Evolutionary conservation across 306 rosid genomes (phyloP).

Genomic region (Malus sylvestris): DNA sequence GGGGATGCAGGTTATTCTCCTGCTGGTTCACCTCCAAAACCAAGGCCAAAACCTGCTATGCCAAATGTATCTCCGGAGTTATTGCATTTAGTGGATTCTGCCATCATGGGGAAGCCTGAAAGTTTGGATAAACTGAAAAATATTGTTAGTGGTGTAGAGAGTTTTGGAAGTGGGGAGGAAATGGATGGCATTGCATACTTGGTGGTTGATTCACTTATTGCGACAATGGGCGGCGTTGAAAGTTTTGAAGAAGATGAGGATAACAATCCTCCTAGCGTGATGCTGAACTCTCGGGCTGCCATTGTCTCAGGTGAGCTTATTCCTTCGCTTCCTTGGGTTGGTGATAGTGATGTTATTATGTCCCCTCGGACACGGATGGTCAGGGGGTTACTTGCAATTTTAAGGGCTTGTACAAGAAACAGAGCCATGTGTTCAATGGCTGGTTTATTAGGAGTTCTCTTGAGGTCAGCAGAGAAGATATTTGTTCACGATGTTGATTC

Average conservation of each 20-base stretch:
- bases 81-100: conserved; percentile 92
- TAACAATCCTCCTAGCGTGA: conserved; percentile 93
- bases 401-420: conserved; percentile 93
- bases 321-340: conserved; percentile 88
- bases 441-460: conserved; percentile 77
- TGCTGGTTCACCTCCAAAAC: conserved; percentile 50
- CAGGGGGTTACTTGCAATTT: conserved; percentile 91
- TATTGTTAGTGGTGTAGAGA: conserved; percentile 73
- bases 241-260: conserved; percentile 90
- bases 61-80: conserved; percentile 81
- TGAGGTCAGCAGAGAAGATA: conserved; percentile 75
- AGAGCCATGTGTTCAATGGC: conserved; percentile 98
- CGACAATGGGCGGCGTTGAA: conserved; percentile 99
- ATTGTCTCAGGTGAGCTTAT: conserved; percentile 86
- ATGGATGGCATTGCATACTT: conserved; percentile 59
- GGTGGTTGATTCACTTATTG: conserved; percentile 93
- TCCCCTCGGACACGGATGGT: conserved; percentile 95
- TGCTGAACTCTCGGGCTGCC: conserved; percentile 96
- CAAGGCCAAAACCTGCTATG: conserved; percentile 47
- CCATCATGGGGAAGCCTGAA: conserved; percentile 98
- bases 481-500: conserved; percentile 59
- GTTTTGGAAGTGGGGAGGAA: conserved; percentile 64
- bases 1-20: conserved; percentile 47
- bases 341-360: conserved; percentile 64
- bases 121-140: conserved; percentile 80